Conservation (phyloP, 176 grass and related monocot genomes). For the Avena insularis region DNA sequence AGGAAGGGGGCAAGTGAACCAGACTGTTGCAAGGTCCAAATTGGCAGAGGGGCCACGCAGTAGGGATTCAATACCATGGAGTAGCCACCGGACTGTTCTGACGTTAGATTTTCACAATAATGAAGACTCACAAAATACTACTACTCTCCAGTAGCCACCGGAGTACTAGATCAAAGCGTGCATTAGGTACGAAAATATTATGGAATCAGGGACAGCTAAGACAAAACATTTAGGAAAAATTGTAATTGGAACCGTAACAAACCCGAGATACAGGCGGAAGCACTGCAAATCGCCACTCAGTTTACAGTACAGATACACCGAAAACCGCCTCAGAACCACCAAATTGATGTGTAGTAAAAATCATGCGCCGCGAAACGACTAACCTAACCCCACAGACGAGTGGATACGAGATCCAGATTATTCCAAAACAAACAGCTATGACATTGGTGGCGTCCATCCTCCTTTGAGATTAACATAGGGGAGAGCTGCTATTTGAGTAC, state of each 20-base stretch:
- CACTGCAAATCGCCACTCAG: conserved; percentile 41
- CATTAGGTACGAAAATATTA: too few species aligned
- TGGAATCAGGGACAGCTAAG: background rate
- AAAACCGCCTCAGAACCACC: conserved; percentile 45
- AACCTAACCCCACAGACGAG: conserved; percentile 32
- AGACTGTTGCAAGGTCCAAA: too few species aligned
- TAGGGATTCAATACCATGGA: too few species aligned
- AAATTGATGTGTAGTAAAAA: background rate
- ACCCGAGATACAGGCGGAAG: conserved; percentile 39
- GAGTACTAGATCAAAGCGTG: too few species aligned
- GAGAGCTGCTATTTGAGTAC: background rate
- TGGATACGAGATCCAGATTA: conserved; percentile 38
- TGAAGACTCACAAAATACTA: too few species aligned
- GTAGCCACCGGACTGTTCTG: too few species aligned
- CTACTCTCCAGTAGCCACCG: too few species aligned
- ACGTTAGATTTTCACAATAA: too few species aligned
- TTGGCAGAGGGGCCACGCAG: too few species aligned
- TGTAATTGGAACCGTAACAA: conserved; percentile 2
- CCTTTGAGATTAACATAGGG: conserved; percentile 30
- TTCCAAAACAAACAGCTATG: conserved; percentile 44
- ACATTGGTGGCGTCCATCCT: conserved; percentile 32
- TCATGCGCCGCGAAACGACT: conserved; percentile 24
- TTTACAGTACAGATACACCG: conserved; percentile 52
- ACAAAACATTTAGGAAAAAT: background rate
- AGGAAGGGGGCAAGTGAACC: too few species aligned